Evolutionary conservation across 2,329 filamentous ascomycete species (phyloP).

Genomic region (Epichloe uncinata): DNA sequence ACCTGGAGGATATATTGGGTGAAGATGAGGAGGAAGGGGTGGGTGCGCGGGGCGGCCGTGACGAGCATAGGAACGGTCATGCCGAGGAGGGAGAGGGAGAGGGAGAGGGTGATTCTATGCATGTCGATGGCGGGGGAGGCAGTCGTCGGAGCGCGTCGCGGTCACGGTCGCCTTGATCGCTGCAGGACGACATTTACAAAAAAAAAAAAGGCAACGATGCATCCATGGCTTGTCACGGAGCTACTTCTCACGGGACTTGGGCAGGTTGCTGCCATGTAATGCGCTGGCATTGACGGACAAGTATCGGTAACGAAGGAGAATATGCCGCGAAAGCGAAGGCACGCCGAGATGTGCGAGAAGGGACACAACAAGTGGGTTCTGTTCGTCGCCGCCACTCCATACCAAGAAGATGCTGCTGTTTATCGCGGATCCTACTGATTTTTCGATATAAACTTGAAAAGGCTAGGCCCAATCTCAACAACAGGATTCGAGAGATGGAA

Average conservation of each 20-base stretch:
- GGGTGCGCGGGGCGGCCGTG: constrained; percentile 10
- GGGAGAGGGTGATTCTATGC: constrained; percentile 23
- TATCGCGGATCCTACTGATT: too few relatives aligned
- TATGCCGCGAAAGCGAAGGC: neutral
- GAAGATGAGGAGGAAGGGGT: constrained; percentile 38
- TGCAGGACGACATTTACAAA: neutral
- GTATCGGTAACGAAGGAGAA: neutral
- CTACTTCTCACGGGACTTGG: neutral
- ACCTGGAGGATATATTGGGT: constrained; percentile 58
- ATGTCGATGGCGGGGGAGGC: constrained; percentile 21
- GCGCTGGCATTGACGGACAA: neutral
- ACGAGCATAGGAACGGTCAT: constrained; percentile 11
- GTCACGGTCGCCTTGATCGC: constrained; percentile 2
- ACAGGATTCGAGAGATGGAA: too few relatives aligned
- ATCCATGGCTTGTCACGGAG: neutral
- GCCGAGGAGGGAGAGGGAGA: constrained; percentile 14
- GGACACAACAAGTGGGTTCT: neutral
- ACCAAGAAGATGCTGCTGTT: too few relatives aligned
- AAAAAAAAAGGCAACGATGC: neutral
- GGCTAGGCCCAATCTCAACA: too few relatives aligned
- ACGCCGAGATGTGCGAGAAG: neutral
- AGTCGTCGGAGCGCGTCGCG: constrained; percentile 14
- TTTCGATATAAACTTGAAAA: too few relatives aligned
- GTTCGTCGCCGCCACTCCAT: too few relatives aligned
- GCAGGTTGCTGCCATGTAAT: neutral